A percentile compares a stretch with the other conserved stretches of the same genome.
Evolutionary conservation across 2,329 filamentous ascomycete genomes (phyloP).

Genomic region (Neonectria ditissima): DNA sequence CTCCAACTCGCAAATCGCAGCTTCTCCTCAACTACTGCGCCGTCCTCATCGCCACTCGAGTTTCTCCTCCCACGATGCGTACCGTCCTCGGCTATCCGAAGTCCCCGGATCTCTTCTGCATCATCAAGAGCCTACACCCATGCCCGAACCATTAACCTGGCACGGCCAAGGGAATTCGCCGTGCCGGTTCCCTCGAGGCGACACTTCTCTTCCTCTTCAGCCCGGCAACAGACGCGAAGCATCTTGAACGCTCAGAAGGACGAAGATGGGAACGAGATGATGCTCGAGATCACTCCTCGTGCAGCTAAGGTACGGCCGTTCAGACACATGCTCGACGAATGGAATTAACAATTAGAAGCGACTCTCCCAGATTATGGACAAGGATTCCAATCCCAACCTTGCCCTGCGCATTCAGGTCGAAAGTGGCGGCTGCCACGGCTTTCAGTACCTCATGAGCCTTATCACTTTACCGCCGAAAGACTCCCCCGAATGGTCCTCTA

Average conservation of each 20-base stretch:
- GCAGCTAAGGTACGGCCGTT: conserved; percentile 76
- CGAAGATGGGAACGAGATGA: conserved; percentile 87
- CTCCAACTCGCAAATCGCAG: conserved; percentile 55
- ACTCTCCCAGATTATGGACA: conserved; percentile 79
- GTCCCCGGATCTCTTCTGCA: neutral
- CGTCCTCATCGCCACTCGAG: conserved; percentile 48
- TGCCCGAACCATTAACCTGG: neutral
- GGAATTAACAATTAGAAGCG: conserved; percentile 60
- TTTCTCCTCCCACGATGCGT: conserved; percentile 54
- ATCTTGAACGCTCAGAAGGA: conserved; percentile 80
- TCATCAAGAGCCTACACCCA: conserved; percentile 5
- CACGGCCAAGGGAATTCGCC: conserved; percentile 14
- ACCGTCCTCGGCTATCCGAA: conserved; percentile 25
- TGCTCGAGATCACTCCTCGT: conserved; percentile 83
- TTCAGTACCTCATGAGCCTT: conserved; percentile 95
- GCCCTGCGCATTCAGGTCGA: conserved; percentile 94
- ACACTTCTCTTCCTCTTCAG: conserved; percentile 54
- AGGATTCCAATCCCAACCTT: conserved; percentile 80
- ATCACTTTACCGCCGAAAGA: conserved; percentile 67
- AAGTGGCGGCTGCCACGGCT: conserved; percentile 95
- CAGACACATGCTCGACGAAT: neutral
- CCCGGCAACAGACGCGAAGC: conserved; percentile 58
- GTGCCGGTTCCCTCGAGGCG: conserved; percentile 29
- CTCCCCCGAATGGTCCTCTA: conserved; percentile 49
- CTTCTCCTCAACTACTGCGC: conserved; percentile 44